phyloP scores from a whole-genome alignment of 768 basidiomycete species.

The Tephrocybe sp. region DNA sequence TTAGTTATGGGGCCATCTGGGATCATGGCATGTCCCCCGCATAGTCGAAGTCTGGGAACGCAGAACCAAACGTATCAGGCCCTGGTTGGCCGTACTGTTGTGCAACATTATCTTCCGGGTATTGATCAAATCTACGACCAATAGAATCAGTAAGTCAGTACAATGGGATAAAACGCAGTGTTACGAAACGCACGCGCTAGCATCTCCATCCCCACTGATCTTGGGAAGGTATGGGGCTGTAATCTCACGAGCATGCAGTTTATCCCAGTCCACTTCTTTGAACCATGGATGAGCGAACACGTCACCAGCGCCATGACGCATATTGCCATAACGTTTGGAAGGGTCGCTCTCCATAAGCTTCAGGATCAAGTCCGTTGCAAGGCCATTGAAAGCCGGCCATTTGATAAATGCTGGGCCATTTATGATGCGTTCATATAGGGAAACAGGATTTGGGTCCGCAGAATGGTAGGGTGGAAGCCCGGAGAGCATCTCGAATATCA shows the following conservation, averaged over 20 bases:
- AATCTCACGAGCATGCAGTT: slow-evolving; percentile 79
- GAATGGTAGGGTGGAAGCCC: slow-evolving; percentile 95
- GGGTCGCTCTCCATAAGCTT: slow-evolving; percentile 90
- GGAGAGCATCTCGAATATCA: slow-evolving; percentile 97
- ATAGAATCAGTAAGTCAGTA: slow-evolving; percentile 10
- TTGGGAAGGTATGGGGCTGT: slow-evolving; percentile 94
- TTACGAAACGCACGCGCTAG: slow-evolving; percentile 73
- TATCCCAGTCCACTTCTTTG: slow-evolving; percentile 88
- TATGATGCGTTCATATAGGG: slow-evolving; percentile 90
- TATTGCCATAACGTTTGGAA: slow-evolving; percentile 84
- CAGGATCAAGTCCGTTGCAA: slow-evolving; percentile 85
- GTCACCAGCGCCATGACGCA: slow-evolving; percentile 84
- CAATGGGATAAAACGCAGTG: slow-evolving; percentile 2
- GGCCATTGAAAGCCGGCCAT: slow-evolving; percentile 74
- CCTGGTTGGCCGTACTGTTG: slow-evolving; percentile 56
- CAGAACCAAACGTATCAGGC: slow-evolving; percentile 59
- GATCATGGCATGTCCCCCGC: slow-evolving; percentile 28
- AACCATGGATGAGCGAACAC: slow-evolving; percentile 96
- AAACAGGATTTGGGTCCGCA: slow-evolving; percentile 76
- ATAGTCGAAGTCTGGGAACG: slow-evolving; percentile 82
- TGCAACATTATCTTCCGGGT: slow-evolving; percentile 71
- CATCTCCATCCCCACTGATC: slow-evolving; percentile 90
- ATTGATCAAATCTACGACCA: slow-evolving; percentile 62
- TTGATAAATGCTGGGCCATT: slow-evolving; percentile 69
- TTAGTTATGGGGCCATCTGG: background rate